Percentiles rank a stretch among this genome's conserved stretches.
Conservation (phyloP, 192 early-diverging fungal species). For the Spinellus fusiger region DNA sequence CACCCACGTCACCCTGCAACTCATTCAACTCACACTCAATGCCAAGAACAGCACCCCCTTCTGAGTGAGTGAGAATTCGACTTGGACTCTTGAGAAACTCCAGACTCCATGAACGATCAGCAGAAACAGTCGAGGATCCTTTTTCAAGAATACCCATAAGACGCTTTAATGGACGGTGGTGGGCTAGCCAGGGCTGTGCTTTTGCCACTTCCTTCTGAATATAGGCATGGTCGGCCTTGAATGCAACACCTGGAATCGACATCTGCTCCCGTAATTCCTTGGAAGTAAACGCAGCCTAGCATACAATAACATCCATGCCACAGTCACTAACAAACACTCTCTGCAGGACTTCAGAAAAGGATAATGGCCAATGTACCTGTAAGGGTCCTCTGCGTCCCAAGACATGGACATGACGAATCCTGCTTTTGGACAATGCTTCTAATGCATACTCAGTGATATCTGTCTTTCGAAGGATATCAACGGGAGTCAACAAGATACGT, state of each 20-base stretch:
- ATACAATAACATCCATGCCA: neutral
- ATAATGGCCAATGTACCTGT: constrained; percentile 49
- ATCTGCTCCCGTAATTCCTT: constrained; percentile 96
- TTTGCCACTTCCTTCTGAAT: constrained; percentile 48
- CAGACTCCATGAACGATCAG: constrained; percentile 60
- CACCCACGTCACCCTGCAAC: constrained; percentile 56
- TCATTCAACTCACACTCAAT: constrained; percentile 60
- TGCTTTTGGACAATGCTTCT: constrained; percentile 55
- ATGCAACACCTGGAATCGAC: constrained; percentile 54
- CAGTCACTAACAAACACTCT: neutral
- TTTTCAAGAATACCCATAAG: constrained; percentile 79
- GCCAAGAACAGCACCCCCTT: constrained; percentile 20
- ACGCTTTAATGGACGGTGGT: constrained; percentile 69
- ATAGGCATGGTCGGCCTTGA: constrained; percentile 56
- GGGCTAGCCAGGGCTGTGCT: constrained; percentile 26
- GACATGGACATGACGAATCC: constrained; percentile 77
- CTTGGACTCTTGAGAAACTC: constrained; percentile 70
- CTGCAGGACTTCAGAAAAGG: neutral
- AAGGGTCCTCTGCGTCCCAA: constrained; percentile 89
- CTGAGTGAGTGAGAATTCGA: constrained; percentile 35
- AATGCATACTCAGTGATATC: constrained; percentile 81
- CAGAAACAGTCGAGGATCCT: constrained; percentile 22
- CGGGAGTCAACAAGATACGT: constrained; percentile 70
- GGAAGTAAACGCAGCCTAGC: constrained; percentile 78
- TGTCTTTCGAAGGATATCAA: constrained; percentile 70